phyloP scores from a whole-genome alignment of 805 yeast species.

The Schizosaccharomyces lindneri region DNA sequence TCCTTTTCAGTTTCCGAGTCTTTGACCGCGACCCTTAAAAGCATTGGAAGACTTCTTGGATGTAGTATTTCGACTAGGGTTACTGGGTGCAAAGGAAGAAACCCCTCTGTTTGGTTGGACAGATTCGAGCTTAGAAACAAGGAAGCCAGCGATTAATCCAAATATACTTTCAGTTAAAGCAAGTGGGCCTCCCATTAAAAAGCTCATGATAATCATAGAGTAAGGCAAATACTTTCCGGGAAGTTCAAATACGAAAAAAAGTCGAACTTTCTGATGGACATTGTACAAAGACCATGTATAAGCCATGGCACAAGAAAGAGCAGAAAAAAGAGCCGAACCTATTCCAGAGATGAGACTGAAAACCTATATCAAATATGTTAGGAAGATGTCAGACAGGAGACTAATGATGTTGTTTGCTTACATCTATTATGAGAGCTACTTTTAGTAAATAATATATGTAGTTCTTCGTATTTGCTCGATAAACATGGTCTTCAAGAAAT shows the following conservation, averaged over 20 bases:
- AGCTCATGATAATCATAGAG: neutral
- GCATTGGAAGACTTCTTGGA: no score
- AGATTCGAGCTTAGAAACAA: neutral
- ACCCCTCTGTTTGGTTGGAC: neutral
- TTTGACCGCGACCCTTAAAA: no score
- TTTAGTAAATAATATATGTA: neutral
- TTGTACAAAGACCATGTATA: neutral
- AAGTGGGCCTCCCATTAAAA: neutral
- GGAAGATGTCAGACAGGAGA: neutral
- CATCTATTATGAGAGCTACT: neutral
- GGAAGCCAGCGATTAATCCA: neutral
- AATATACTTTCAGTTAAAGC: neutral
- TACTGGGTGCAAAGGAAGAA: no score
- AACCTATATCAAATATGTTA: neutral
- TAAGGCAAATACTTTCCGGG: neutral
- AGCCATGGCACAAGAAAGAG: neutral
- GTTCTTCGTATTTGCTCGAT: neutral
- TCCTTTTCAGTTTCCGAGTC: no score
- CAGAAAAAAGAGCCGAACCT: neutral
- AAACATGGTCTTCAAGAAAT: neutral
- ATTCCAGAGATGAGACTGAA: neutral
- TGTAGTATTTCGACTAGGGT: no score
- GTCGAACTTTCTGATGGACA: neutral
- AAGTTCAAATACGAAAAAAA: neutral
- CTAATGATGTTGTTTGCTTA: neutral